Percentiles rank a stretch among this genome's conserved stretches.
phyloP scores from a whole-genome alignment of 768 basidiomycete genomes.

The Auriscalpium vulgare region DNA sequence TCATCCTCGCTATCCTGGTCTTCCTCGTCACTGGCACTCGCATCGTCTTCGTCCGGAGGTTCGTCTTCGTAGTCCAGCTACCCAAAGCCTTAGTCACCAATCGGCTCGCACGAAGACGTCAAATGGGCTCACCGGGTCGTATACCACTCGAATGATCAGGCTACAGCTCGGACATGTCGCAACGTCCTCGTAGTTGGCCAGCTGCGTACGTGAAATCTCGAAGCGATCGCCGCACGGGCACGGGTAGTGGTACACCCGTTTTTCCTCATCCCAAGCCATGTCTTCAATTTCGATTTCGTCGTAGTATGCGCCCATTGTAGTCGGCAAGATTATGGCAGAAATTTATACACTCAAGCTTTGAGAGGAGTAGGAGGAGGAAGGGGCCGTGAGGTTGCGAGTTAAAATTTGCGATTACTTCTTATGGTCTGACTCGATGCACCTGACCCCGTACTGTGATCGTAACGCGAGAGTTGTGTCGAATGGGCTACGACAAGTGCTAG shows the following conservation, averaged over 20 bases:
- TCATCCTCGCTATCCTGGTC: conserved; percentile 14
- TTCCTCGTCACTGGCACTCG: conserved; percentile 21
- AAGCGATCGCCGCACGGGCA: conserved; percentile 98
- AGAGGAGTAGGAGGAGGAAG: too few species aligned
- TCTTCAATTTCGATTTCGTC: conserved; percentile 98
- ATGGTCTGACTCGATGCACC: too few species aligned
- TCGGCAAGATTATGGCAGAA: too few species aligned
- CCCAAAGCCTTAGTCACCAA: neutral
- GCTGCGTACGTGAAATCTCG: conserved; percentile 83
- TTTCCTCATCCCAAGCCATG: conserved; percentile 82
- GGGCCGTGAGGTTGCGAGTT: too few species aligned
- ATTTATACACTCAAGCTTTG: too few species aligned
- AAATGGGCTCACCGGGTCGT: conserved; percentile 72
- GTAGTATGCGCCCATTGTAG: conserved; percentile 75
- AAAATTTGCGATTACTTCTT: too few species aligned
- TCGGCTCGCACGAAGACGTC: neutral
- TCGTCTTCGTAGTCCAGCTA: conserved; percentile 85
- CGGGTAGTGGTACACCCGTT: conserved; percentile 87
- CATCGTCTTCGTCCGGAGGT: conserved; percentile 37
- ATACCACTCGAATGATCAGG: conserved; percentile 85
- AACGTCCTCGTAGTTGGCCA: conserved; percentile 85
- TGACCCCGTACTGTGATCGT: too few species aligned
- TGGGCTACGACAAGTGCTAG: too few species aligned
- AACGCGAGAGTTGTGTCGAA: too few species aligned
- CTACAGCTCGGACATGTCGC: conserved; percentile 97